Base-by-base conservation (phyloP, 2,329 filamentous ascomycete species). In the Diaporthe ampelina region DNA sequence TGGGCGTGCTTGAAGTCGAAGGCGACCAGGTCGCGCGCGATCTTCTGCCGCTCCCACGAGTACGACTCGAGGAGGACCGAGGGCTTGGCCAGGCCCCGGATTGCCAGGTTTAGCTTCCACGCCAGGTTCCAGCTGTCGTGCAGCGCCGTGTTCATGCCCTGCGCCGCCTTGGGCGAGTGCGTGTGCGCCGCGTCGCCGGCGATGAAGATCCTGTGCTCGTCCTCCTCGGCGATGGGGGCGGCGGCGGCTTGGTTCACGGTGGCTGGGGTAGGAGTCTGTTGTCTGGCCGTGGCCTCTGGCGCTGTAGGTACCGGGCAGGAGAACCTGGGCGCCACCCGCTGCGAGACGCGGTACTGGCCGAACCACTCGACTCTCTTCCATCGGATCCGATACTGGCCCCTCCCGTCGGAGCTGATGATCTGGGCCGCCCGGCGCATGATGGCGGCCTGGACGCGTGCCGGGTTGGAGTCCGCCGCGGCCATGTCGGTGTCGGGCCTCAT, bases 101-200 rank as follows among this genome's bases (percentile, higher is more conserved):
- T 89, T 80, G 85, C 82, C 76, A 90, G 77, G 83, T 88, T 87
- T 75, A 88, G 82, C 79, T 86, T 87, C 85, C 87, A 89, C 35
- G 84, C 84, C 4, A 91, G 80, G 78, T 93, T 94, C 79, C 93
- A 88, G 7, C 88, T 84, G 75, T 93, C 92, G 65, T 88, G 84
- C 84, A 90, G 89, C 11, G 86, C 87, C 9, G 87, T 87, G 81
- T 95, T 95, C 87, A 89, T 88, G 71, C 88, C 92, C 82, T 93
- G 92, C 0, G 92, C 92, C 1, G 92, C 91, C 81, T 94, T 94
- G 5, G 92, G 92, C 3, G 90, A 92, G 79, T 94, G 92, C 0
- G 92, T 94, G 77, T 94, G 92, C 75, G 91, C 92, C 45, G 92
- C 92, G 79, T 94, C 92, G 21, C 92, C 92, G 17, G 91, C 90